Conservation (phyloP, 169 alveolate genomes). For the Pseudocohnilembus persalinus region DNA sequence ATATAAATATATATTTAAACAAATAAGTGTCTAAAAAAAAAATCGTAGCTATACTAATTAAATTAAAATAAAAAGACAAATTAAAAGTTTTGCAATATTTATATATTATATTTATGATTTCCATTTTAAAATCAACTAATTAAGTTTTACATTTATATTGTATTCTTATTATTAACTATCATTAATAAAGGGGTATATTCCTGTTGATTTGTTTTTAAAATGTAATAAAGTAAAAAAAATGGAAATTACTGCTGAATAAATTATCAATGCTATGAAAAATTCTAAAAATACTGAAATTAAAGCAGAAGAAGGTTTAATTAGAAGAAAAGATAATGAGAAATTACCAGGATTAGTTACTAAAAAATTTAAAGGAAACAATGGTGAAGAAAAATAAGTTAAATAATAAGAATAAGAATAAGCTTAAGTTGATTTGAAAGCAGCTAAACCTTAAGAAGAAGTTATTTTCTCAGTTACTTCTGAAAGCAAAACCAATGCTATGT, state of each 20-base stretch:
- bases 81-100: too few relatives aligned
- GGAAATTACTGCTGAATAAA: constrained; percentile 50
- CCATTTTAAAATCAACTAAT: neutral
- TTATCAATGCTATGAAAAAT: constrained; percentile 51
- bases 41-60: neutral
- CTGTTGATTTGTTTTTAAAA: constrained; percentile 53
- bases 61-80: neutral
- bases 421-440: constrained; percentile 44
- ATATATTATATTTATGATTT: too few relatives aligned
- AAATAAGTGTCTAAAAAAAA: too few relatives aligned
- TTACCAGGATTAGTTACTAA: constrained; percentile 56
- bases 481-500: constrained; percentile 27
- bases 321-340: constrained; percentile 70
- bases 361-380: constrained; percentile 37
- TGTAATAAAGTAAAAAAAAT: constrained; percentile 75
- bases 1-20: neutral
- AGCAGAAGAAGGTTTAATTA: constrained; percentile 50
- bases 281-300: constrained; percentile 62
- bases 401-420: constrained; percentile 46
- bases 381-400: constrained; percentile 39
- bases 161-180: neutral
- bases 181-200: constrained; percentile 50
- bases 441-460: neutral
- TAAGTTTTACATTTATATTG: neutral
- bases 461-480: constrained; percentile 21